Base-by-base conservation (phyloP, 306 rosid genomes). In the Prunus fruticosa region DNA sequence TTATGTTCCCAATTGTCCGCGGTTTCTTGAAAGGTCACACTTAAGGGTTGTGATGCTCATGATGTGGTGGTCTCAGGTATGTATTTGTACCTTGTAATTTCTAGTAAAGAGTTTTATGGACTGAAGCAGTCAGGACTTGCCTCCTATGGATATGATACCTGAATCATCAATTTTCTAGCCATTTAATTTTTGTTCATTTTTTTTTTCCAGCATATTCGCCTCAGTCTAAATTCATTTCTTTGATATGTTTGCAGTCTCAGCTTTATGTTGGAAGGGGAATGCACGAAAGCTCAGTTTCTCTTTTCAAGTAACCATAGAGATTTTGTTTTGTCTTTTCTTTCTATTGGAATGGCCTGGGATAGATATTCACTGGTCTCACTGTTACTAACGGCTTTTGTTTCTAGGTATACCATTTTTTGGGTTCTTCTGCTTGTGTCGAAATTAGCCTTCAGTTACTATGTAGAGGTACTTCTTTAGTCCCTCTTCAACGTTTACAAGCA, bases 21-120 rank as follows among this genome's bases (percentile, higher is more conserved):
- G 97, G 51, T 53, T 9, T 85, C 90, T 95, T 56, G 98, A 95
- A 84, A 82, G 91, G 64, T 92, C 97, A 60, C 64, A 95, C 89
- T 18, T 43, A 51, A 76, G 69, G 70, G 20, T 86, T 64, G 82
- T 89, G 82, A 83, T 83, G 88, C 78, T 92, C 82, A 65, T 89
- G 89, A 92, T 95, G 97, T 92, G 97, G 97, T 95, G 98, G 98
- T 92, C 97, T 75, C 98, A 95, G 97, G 98, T 92, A 82, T 41
- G 79, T 11, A 32, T 69, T 79, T 78, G 46, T 41, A 72, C 79
- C 74, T 79, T 73, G 67, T 66, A 51, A 50, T 27, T 38, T 76
- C 16, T 73, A 19, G 14, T 62, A 65, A 3, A 75, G 22, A 66
- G 38, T 25, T 73, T 14, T 54, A 9, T 70, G 32, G 68, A 67